Base-by-base conservation (phyloP, 1,284 basidiomycete genomes). In the Sanghuangporus baumii region DNA sequence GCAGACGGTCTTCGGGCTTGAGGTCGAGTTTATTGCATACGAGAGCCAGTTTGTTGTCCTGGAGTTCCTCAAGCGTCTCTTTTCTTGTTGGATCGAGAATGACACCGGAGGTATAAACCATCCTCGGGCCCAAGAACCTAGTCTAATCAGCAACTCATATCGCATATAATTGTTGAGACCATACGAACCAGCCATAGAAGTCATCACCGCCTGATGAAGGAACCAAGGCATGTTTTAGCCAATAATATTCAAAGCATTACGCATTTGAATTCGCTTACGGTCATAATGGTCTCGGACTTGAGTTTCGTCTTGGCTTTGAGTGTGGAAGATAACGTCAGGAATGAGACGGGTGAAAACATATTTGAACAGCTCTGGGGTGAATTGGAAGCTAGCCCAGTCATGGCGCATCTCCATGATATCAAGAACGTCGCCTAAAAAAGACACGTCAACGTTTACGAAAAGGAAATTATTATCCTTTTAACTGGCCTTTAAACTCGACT, bases 281-380 rank as follows among this genome's bases (percentile, higher is more conserved):
- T 99, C 97, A 70, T 99, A 99, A 78, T 97, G 91, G 71, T 90
- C 96, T 67, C 95, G 89, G 68, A 99, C 93, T 75, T 98, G 97
- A 69, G 96, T 93, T 73, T 95, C 89, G 71, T 99, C 96, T 76
- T 98, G 96, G 64, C 80, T 79, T 71, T 89, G 84, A 34, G 95
- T 90, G 78, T 99, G 96, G 70, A 91, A 78, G 74, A 98, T 82
- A 66, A 99, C 93, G 66, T 98, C 96, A 50, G 96, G 97, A 68
- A 98, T 79, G 71, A 99, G 81, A 69, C 87, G 85, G 68, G 83
- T 88, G 70, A 98, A 83, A 68, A 99, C 94, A 73, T 97, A 96
- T 85, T 92, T 91, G 84, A 99, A 96, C 59, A 98, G 84, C 70
- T 94, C 88, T 23, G 81, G 79, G 2, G 94, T 96, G 70, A 93